Evolutionary conservation across 163 green algal genomes (phyloP), one percentile per base, ranked within the genome.

Genomic region (Chlamydomonas reinhardtii): DNA sequence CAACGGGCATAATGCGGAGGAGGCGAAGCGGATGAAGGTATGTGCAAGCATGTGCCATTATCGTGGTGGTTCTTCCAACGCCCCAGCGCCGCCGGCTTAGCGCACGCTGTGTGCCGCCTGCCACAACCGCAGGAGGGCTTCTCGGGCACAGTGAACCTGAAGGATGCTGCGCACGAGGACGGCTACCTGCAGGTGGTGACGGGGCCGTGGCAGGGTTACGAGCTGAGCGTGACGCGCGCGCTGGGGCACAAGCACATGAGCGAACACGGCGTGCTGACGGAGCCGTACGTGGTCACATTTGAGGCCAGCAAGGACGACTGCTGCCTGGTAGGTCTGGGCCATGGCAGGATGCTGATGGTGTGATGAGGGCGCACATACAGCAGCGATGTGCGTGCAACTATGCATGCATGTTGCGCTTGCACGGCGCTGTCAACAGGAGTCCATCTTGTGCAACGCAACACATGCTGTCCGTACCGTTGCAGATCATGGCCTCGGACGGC

Each of bases 211-310:
- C 75, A 65, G 4, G 89, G 90, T n/a, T 94, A 92, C 34, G 91
- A 96, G 92, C 92, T 97, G 48, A 84, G 79, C 27, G 95, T 97
- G 75, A 96, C 94, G 16, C 89, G 94, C 0, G 94, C 94, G 20
- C 82, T 97, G 88, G 94, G 94, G 15, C 94, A 97, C 92, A 90
- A 91, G 34, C 79, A 95, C 76, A 88, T 97, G 73, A 80, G 74
- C 27, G 25, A 83, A 0, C 90, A 91, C 31, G 94, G 93, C 0
- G 90, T 97, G 24, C 78, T 92, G 20, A 34, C 43, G 32, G 65
- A 90, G 27, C 91, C 91, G 3, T 27, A 91, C 52, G 80, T 92
- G 31, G 71, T 83, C 59, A 62, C 73, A 24, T 11, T 90, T 27
- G 35, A 78, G n/a, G 59, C 91, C 20, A 68, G 74, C n/a, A 76